Conservation (phyloP, 495 filamentous ascomycete genomes). For the Penicillium simplicissimum region DNA sequence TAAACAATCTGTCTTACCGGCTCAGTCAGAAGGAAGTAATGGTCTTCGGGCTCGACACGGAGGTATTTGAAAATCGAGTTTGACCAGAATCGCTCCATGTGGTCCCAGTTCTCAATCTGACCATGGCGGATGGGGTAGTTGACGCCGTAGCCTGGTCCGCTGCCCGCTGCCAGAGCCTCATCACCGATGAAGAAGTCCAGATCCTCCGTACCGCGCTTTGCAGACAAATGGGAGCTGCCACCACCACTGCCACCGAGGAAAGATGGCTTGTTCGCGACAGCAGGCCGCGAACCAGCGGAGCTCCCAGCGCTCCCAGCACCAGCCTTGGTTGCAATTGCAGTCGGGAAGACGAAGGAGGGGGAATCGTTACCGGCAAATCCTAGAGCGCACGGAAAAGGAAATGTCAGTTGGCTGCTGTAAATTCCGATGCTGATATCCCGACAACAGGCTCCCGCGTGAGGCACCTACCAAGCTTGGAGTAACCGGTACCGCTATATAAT, state of each 20-base stretch:
- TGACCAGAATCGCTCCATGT: conserved; percentile 99
- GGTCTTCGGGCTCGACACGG: conserved; percentile 95
- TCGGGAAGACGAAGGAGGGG: conserved; percentile 98
- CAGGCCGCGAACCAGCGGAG: conserved; percentile 80
- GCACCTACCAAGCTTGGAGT: conserved; percentile 88
- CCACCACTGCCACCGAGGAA: conserved; percentile 93
- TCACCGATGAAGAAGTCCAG: conserved; percentile 99
- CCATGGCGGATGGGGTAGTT: conserved; percentile 98
- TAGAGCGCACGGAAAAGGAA: conserved; percentile 34
- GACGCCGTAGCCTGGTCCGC: conserved; percentile 88
- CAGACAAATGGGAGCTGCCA: conserved; percentile 73
- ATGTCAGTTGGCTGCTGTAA: conserved; percentile 31
- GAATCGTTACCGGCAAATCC: conserved; percentile 99
- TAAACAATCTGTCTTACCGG: conserved; percentile 61
- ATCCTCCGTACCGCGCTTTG: conserved; percentile 95
- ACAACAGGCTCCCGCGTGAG: conserved; percentile 11
- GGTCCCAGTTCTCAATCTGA: conserved; percentile 98
- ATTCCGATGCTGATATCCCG: not conserved
- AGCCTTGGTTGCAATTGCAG: conserved; percentile 94
- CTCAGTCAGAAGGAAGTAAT: conserved; percentile 96
- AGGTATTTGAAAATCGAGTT: conserved; percentile 99
- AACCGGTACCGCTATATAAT: conserved; percentile 86
- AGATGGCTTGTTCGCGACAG: conserved; percentile 90
- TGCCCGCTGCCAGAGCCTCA: conserved; percentile 82
- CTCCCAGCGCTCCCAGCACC: conserved; percentile 66